phyloP scores from a whole-genome alignment of 2,329 filamentous ascomycete genomes.

The Ophiostoma sp. region DNA sequence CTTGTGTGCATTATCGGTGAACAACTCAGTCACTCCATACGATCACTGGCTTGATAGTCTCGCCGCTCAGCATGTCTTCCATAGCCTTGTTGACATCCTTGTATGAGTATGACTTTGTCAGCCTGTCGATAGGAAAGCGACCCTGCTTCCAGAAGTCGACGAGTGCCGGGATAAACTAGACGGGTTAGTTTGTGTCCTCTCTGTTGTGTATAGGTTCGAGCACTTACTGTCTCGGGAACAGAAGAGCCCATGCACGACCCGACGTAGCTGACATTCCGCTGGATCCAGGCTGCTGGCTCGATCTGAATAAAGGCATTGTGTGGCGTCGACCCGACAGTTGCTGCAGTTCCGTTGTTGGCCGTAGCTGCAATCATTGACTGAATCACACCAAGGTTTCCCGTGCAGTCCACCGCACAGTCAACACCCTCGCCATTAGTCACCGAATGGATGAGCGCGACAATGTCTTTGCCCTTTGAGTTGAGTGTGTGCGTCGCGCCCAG shows the following conservation, averaged over 20 bases:
- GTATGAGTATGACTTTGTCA: constrained; percentile 11
- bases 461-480: constrained; percentile 17
- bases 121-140: constrained; percentile 5
- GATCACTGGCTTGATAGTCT: constrained; percentile 11
- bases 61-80: constrained; percentile 9
- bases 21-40: background rate
- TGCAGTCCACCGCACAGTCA: constrained; percentile 6
- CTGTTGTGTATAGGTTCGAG: background rate
- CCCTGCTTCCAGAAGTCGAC: constrained; percentile 9
- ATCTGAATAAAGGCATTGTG: background rate
- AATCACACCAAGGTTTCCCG: constrained; percentile 8
- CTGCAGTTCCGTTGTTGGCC: background rate
- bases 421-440: constrained; percentile 5
- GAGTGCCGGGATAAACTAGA: constrained; percentile 1
- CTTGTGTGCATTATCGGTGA: background rate
- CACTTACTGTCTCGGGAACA: background rate
- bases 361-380: constrained; percentile 5
- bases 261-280: constrained; percentile 10
- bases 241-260: constrained; percentile 13
- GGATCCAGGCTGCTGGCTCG: constrained; percentile 9
- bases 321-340: background rate
- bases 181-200: background rate
- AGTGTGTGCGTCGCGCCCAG: constrained; percentile 40
- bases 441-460: background rate
- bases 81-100: constrained; percentile 7